Percentiles rank a stretch among this genome's conserved stretches.
Evolutionary conservation across 2,329 filamentous ascomycete genomes (phyloP).

Genomic region (Colletotrichum australisinense): DNA sequence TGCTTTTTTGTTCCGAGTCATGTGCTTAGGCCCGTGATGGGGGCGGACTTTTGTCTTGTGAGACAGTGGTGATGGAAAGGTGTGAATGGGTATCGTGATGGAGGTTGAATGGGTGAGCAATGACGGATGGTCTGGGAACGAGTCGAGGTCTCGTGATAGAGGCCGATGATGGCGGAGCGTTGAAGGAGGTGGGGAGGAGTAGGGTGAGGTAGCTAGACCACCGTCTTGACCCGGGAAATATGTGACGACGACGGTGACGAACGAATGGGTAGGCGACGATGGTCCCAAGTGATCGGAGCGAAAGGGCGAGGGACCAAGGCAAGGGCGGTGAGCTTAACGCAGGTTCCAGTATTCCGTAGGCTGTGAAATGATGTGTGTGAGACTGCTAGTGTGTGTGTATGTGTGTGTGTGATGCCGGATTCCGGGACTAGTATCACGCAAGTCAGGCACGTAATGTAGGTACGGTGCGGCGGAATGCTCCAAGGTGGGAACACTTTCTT

Average conservation of each 20-base stretch:
- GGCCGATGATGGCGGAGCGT: not conserved
- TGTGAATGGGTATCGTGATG: no score
- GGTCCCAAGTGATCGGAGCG: not conserved
- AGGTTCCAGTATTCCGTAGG: not conserved
- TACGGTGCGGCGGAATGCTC: not conserved
- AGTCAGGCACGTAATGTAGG: slow-evolving; percentile 13
- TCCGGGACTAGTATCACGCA: not conserved
- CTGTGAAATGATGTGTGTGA: not conserved
- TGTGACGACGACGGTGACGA: not conserved
- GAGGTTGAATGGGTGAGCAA: not conserved
- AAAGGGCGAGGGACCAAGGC: not conserved
- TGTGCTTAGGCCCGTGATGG: not conserved
- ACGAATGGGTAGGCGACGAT: not conserved
- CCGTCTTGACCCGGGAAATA: not conserved
- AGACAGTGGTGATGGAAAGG: not conserved
- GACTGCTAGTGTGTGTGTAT: no score
- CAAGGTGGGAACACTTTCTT: not conserved
- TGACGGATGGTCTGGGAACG: not conserved
- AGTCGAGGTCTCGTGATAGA: not conserved
- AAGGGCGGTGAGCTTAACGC: not conserved
- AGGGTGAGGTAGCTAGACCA: not conserved
- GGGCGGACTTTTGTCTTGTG: not conserved
- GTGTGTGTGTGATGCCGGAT: not conserved
- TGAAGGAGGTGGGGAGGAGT: not conserved
- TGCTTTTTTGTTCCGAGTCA: not conserved